A percentile compares a stretch with the other conserved stretches of the same genome.
phyloP scores from a whole-genome alignment of 2,329 filamentous ascomycete genomes.

The Penicillium expansum region DNA sequence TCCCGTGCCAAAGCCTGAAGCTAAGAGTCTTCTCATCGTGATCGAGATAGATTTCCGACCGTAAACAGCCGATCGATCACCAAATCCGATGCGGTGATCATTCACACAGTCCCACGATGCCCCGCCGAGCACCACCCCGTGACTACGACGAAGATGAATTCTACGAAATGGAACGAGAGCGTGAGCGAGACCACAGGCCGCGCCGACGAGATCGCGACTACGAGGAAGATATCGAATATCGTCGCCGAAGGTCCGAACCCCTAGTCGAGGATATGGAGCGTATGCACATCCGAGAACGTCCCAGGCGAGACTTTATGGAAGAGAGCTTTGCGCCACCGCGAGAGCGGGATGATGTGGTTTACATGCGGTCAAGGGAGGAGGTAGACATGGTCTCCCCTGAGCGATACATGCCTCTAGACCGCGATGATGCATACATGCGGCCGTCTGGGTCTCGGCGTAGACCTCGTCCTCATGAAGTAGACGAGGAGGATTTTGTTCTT shows the following conservation, averaged over 20 bases:
- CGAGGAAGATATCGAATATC: constrained; percentile 30
- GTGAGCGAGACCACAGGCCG: constrained; percentile 22
- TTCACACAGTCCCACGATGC: constrained; percentile 23
- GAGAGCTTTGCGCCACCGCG: constrained; percentile 33
- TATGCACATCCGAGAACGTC: constrained; percentile 40
- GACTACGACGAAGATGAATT: constrained; percentile 32
- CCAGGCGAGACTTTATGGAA: constrained; percentile 35
- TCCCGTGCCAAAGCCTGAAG: background rate
- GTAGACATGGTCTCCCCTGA: constrained; percentile 10
- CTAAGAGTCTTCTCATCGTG: background rate
- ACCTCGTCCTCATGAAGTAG: constrained; percentile 22
- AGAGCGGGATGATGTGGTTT: constrained; percentile 30
- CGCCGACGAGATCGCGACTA: constrained; percentile 28
- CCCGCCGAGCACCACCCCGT: constrained; percentile 28
- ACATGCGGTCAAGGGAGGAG: constrained; percentile 30
- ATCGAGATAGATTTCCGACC: background rate
- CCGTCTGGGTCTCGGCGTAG: constrained; percentile 3
- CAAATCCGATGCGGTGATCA: constrained; percentile 2
- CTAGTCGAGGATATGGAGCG: constrained; percentile 45
- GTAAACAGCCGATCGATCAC: background rate
- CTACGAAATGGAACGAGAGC: constrained; percentile 29
- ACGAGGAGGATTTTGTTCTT: constrained; percentile 29
- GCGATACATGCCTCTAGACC: constrained; percentile 7
- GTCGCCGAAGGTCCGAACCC: constrained; percentile 37
- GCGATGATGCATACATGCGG: constrained; percentile 14